A percentile compares a stretch with the other conserved stretches of the same genome.
Conservation (phyloP, 1,284 basidiomycete genomes). For the Malassezia pachydermatis region DNA sequence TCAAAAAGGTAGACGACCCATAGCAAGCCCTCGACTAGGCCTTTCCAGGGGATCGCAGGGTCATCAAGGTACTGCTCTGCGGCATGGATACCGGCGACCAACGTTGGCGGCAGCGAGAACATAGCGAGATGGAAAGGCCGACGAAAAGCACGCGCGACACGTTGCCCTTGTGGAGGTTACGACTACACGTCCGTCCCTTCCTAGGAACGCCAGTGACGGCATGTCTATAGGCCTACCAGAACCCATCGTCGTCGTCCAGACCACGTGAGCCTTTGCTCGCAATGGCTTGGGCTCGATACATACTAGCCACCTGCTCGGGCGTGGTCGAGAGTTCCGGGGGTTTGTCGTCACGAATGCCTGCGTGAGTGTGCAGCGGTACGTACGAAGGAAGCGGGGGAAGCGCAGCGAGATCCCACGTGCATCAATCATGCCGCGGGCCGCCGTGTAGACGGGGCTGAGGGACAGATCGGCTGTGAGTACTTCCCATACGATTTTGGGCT, state of each 20-base stretch:
- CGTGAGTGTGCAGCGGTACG: background rate
- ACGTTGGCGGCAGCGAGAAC: too few species aligned
- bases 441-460: constrained; percentile 89
- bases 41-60: constrained; percentile 59
- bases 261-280: constrained; percentile 56
- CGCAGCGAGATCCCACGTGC: constrained; percentile 68
- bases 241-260: constrained; percentile 66
- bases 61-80: constrained; percentile 24
- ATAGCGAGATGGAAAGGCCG: too few species aligned
- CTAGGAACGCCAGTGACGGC: too few species aligned
- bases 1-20: constrained; percentile 73
- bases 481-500: constrained; percentile 71
- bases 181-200: too few species aligned
- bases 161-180: too few species aligned
- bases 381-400: constrained; percentile 82
- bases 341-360: constrained; percentile 76
- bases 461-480: constrained; percentile 93
- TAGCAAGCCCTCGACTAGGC: constrained; percentile 62
- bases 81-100: background rate
- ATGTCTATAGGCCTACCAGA: constrained; percentile 76
- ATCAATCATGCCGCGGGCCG: constrained; percentile 64
- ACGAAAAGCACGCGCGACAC: too few species aligned
- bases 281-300: constrained; percentile 74
- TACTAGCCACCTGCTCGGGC: constrained; percentile 89
- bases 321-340: constrained; percentile 78